phyloP scores from a whole-genome alignment of 2,329 filamentous ascomycete genomes.

The Colletotrichum sp. region DNA sequence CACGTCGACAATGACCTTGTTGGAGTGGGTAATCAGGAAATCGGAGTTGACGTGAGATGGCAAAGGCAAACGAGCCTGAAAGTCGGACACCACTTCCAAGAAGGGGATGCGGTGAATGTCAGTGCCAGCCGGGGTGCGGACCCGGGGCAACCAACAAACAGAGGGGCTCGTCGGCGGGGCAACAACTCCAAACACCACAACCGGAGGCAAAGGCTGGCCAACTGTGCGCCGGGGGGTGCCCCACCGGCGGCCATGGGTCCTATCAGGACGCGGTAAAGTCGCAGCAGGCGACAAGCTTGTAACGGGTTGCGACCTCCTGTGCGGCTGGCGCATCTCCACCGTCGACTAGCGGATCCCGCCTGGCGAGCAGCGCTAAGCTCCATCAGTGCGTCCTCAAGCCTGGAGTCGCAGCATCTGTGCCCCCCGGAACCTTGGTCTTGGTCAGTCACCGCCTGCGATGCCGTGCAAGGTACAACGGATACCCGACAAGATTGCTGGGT shows the following conservation, averaged over 20 bases:
- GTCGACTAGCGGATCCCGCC: conserved; percentile 6
- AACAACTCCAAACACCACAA: conserved; percentile 13
- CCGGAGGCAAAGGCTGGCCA: background rate
- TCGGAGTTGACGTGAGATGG: conserved; percentile 16
- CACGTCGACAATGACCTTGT: conserved; percentile 23
- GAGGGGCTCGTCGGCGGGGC: conserved; percentile 24
- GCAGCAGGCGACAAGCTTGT: background rate
- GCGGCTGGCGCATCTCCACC: conserved; percentile 19
- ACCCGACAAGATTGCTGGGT: background rate
- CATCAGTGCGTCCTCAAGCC: background rate
- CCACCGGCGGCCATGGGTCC: background rate
- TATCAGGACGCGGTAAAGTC: background rate
- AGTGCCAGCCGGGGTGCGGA: conserved; percentile 14
- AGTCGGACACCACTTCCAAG: conserved; percentile 16
- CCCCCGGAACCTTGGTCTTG: conserved; percentile 6
- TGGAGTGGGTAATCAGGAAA: conserved; percentile 13
- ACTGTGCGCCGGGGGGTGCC: background rate
- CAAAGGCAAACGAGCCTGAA: conserved; percentile 7
- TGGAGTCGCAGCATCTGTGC: conserved; percentile 5
- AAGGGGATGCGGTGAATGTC: conserved; percentile 22
- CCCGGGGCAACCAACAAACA: conserved; percentile 24
- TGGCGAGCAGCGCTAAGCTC: conserved; percentile 8
- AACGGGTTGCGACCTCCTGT: conserved; percentile 20
- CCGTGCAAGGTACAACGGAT: conserved; percentile 3
- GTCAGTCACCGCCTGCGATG: conserved; percentile 19